Evolutionary conservation across 2,329 filamentous ascomycete genomes (phyloP), one percentile per base, ranked within the genome.

Genomic region (Boeremia exigua): DNA sequence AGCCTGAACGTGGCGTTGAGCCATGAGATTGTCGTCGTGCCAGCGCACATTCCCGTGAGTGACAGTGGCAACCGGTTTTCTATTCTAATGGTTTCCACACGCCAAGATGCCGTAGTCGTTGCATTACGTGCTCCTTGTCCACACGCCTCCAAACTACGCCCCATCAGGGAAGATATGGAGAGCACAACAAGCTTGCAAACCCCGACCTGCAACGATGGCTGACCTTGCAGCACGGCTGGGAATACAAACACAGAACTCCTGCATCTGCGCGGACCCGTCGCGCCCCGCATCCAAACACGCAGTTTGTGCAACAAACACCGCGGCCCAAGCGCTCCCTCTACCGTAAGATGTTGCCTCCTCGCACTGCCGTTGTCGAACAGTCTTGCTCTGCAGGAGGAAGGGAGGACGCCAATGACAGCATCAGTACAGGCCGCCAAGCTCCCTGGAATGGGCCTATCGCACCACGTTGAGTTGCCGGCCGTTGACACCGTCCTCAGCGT

Each of bases 221-320:
- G 53, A 40, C 56, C 63, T 71, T 65, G 64, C 66, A 66, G 63
- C 53, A 61, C 51, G 44, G 36, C 38, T 14, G 48, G 53, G 39
- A 14, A 56, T 58, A 67, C 60, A 58, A 33, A 58, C 39, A 28
- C 60, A 48, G 48, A 58, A 48, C 17, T 32, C 36, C 63, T 60
- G 43, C 38, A 56, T 66, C 38, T 48, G 59, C 58, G 49, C 61
- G 43, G 42, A 25, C 37, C 57, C 56, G 54, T 58, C 55, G 57
- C 54, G 48, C 60, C 54, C 62, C 61, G 54, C 63, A 66, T 49
- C 61, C 50, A 44, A 57, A 63, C 56, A 67, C 58, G 62, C 64
- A 60, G 44, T 38, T 30, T 56, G 67, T 68, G 60, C 60, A 42
- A 70, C 67, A 42, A 30, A 23, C 30, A 47, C 11, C 4, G 8